Evolutionary conservation across 305 asterid genomes (phyloP).

Genomic region (Salvia sclarea): DNA sequence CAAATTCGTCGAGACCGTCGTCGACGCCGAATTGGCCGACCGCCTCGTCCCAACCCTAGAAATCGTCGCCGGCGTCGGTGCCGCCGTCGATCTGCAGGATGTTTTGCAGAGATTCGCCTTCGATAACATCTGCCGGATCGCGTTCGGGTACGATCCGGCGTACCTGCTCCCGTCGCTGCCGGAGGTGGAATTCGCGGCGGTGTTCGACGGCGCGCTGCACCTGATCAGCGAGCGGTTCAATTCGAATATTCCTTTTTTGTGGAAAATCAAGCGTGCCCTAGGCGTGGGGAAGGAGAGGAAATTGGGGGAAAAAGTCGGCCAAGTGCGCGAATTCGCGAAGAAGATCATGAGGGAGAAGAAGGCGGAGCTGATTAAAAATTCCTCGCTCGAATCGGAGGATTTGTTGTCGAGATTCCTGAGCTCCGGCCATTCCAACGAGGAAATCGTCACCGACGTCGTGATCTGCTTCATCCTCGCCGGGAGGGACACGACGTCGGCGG

Average conservation of each 20-base stretch:
- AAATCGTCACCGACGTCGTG: constrained; percentile 50
- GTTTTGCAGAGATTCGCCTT: constrained; percentile 58
- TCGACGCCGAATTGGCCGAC: constrained; percentile 42
- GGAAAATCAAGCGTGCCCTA: constrained; percentile 50
- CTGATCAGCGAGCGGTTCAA: constrained; percentile 39
- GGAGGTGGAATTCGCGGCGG: constrained; percentile 39
- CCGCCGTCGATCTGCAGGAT: constrained; percentile 55
- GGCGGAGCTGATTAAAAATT: constrained; percentile 31
- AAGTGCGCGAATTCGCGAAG: constrained; percentile 48
- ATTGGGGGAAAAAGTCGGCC: constrained; percentile 13
- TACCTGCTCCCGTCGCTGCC: constrained; percentile 50
- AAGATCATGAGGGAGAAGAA: constrained; percentile 41
- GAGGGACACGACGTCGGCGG: constrained; percentile 59
- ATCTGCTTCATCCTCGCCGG: constrained; percentile 63
- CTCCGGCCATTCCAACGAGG: constrained; percentile 49
- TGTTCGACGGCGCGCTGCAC: constrained; percentile 43
- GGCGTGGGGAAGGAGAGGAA: constrained; percentile 48
- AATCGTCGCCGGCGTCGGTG: constrained; percentile 30
- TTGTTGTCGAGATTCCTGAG: constrained; percentile 55
- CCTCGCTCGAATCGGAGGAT: constrained; percentile 44
- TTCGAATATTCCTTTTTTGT: constrained; percentile 32
- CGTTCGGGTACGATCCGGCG: constrained; percentile 62
- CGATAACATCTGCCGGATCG: constrained; percentile 59
- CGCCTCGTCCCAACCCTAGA: constrained; percentile 46
- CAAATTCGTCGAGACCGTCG: constrained; percentile 51